A percentile compares a stretch with the other conserved stretches of the same genome.
These are phyloP conservation scores for Fomitopsis pulvina DNA, from an alignment of 768 basidiomycete genomes.

Conservation along the genomic window DNA sequence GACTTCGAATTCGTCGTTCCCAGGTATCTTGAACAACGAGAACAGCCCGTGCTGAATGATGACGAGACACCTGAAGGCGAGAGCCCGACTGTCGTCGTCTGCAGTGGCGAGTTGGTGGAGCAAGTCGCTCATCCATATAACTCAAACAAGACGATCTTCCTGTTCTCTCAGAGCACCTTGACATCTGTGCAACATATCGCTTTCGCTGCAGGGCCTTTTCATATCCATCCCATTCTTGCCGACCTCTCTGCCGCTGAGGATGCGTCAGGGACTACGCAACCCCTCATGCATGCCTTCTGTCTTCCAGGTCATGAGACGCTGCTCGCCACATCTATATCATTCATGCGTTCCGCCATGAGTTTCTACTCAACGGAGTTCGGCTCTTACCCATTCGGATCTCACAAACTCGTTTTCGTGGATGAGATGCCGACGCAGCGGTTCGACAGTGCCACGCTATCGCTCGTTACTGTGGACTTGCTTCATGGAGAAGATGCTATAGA, in stretches of 20 bases:
- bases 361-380: conserved; percentile 91
- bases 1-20: conserved; percentile 97
- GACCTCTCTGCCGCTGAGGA: conserved; percentile 59
- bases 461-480: conserved; percentile 75
- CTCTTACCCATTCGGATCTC: conserved; percentile 93
- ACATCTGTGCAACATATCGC: conserved; percentile 96
- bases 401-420: conserved; percentile 92
- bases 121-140: conserved; percentile 94
- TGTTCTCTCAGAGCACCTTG: conserved; percentile 79
- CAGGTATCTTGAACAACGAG: conserved; percentile 64
- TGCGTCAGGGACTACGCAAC: conserved; percentile 52
- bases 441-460: conserved; percentile 77
- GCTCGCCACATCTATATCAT: conserved; percentile 62
- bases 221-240: conserved; percentile 61
- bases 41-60: conserved; percentile 37
- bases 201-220: conserved; percentile 94
- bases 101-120: conserved; percentile 92
- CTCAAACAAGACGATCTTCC: conserved; percentile 90
- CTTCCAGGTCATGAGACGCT: conserved; percentile 80
- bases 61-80: conserved; percentile 41
- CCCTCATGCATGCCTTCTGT: conserved; percentile 86
- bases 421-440: conserved; percentile 77
- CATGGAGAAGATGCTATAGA: conserved; percentile 89
- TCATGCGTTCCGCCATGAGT: conserved; percentile 84
- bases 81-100: conserved; percentile 79